Percentiles rank a stretch among this genome's conserved stretches.
Evolutionary conservation across 2,329 filamentous ascomycete genomes (phyloP).

Genomic region (Penicillium hesseltinei): DNA sequence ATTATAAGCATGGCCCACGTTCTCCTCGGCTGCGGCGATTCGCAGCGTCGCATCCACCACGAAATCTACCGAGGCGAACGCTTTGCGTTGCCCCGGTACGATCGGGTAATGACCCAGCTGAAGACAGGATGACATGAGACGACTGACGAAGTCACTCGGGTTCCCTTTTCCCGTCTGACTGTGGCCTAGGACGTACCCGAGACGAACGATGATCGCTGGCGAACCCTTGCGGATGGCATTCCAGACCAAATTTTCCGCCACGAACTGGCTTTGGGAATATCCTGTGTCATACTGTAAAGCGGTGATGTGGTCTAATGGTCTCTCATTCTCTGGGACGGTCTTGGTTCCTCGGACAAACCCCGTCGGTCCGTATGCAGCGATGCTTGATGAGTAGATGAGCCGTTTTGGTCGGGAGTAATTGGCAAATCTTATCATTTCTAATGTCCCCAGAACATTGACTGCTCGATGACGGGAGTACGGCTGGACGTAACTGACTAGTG

Average conservation of each 20-base stretch:
- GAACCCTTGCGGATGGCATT: slow-evolving; percentile 18
- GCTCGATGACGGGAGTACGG: slow-evolving; percentile 10
- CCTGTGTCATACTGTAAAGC: slow-evolving; percentile 11
- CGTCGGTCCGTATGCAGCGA: slow-evolving; percentile 16
- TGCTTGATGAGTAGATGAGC: slow-evolving; percentile 20
- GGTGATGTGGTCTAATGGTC: background rate
- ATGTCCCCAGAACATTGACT: slow-evolving; percentile 4
- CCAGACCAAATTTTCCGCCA: slow-evolving; percentile 20
- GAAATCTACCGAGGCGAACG: slow-evolving; percentile 20
- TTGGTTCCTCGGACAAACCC: background rate
- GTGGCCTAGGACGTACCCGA: slow-evolving; percentile 18
- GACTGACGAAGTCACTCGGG: slow-evolving; percentile 15
- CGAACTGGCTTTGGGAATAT: slow-evolving; percentile 23
- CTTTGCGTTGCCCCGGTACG: slow-evolving; percentile 5
- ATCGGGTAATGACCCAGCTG: slow-evolving; percentile 15
- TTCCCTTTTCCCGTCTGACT: slow-evolving; percentile 17
- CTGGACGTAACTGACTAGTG: slow-evolving; percentile 5
- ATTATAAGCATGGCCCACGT: slow-evolving; percentile 20
- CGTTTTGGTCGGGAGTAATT: slow-evolving; percentile 13
- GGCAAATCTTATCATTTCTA: slow-evolving; percentile 3
- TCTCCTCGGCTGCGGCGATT: slow-evolving; percentile 7
- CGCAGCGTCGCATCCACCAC: slow-evolving; percentile 12
- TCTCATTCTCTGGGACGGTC: slow-evolving; percentile 9
- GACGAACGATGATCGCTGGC: slow-evolving; percentile 21
- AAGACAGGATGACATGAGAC: slow-evolving; percentile 18